Evolutionary conservation across 345 rosid species (phyloP).

Genomic region (Syzygium jambos): DNA sequence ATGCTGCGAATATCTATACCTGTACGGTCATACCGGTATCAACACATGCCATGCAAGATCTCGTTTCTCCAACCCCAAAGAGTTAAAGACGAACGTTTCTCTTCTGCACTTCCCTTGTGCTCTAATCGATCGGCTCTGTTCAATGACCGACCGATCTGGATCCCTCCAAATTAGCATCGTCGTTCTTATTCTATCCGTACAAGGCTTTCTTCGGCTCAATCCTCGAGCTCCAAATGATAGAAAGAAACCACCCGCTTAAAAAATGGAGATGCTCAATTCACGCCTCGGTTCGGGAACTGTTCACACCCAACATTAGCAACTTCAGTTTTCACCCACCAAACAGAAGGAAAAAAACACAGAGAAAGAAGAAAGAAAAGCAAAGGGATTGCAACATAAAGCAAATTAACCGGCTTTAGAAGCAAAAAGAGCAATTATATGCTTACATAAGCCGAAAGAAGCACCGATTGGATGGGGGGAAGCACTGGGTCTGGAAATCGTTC

Average conservation of each 20-base stretch:
- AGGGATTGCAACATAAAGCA: neutral
- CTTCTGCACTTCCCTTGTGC: neutral
- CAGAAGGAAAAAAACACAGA: neutral
- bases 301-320: neutral
- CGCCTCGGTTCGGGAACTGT: neutral
- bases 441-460: neutral
- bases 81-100: neutral
- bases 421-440: neutral
- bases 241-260: neutral
- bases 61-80: neutral
- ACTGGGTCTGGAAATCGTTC: neutral
- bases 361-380: neutral
- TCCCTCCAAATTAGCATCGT: neutral
- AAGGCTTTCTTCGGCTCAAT: neutral
- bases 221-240: neutral
- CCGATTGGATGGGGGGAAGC: neutral
- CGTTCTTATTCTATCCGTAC: neutral
- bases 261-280: neutral
- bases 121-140: neutral
- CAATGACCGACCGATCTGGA: neutral
- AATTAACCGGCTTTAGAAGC: neutral
- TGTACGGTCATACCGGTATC: neutral
- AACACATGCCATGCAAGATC: neutral
- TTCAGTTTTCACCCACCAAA: neutral
- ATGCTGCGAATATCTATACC: neutral